Conservation (phyloP, 192 early-diverging fungal species). For the Mortierella alpina region DNA sequence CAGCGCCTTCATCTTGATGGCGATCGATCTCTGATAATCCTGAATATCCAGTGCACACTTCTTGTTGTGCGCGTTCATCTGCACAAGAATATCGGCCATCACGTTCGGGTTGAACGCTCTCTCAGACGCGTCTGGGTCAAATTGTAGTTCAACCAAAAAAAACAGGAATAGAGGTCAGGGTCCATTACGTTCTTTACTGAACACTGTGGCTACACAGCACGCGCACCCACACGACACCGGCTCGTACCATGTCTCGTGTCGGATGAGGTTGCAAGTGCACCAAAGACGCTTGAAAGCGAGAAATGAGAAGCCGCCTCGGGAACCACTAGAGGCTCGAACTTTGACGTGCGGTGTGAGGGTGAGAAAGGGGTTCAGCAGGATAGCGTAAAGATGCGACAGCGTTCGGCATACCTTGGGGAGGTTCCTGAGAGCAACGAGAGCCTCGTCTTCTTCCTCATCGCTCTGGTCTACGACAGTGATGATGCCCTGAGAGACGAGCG, state of each 20-base stretch:
- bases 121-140: conserved; percentile 11
- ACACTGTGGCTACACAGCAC: neutral
- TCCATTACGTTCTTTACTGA: neutral
- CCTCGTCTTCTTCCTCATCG: conserved; percentile 38
- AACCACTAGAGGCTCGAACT: conserved; percentile 45
- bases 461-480: conserved; percentile 28
- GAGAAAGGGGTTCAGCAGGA: neutral
- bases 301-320: conserved; percentile 34
- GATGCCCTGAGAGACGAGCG: conserved; percentile 16
- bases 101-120: conserved; percentile 30
- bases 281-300: conserved; percentile 42
- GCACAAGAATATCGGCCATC: conserved; percentile 31
- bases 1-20: conserved; percentile 21
- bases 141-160: neutral
- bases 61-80: conserved; percentile 37
- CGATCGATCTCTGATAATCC: conserved; percentile 26
- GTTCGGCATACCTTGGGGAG: conserved; percentile 32
- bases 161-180: neutral
- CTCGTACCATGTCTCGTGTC: conserved; percentile 4
- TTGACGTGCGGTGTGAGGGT: neutral
- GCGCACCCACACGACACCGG: neutral
- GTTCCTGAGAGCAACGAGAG: conserved; percentile 17
- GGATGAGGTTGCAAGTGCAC: conserved; percentile 9
- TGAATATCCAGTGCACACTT: conserved; percentile 40
- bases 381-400: neutral